Evolutionary conservation across 352 stramenopile genomes (phyloP).

Genomic region (Albugo laibachii): DNA sequence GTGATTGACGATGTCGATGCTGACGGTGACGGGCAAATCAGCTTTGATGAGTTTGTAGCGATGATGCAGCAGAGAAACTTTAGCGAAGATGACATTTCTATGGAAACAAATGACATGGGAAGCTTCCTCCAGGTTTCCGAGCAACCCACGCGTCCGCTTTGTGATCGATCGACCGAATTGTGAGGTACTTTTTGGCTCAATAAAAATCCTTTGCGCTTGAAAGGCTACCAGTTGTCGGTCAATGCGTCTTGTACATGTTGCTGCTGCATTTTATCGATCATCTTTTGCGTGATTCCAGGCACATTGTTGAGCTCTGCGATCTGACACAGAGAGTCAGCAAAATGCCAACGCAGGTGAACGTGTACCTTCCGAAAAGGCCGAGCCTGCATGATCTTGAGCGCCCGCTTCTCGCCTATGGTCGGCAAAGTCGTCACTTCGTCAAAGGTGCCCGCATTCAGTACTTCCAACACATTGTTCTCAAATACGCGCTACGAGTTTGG

Average conservation of each 20-base stretch:
- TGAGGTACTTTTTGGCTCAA: too few species aligned
- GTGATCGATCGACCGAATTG: too few species aligned
- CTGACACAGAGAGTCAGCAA: background rate
- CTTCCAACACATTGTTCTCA: constrained; percentile 22
- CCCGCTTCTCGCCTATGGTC: constrained; percentile 29
- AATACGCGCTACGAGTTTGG: constrained; percentile 11
- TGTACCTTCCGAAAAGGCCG: constrained; percentile 22
- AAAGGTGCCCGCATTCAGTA: constrained; percentile 22
- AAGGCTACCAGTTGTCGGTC: too few species aligned
- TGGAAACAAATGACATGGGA: too few species aligned
- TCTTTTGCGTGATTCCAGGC: background rate
- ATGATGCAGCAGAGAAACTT: constrained; percentile 82
- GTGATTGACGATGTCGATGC: constrained; percentile 83
- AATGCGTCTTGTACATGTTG: too few species aligned
- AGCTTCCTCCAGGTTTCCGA: too few species aligned
- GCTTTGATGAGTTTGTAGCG: constrained; percentile 83
- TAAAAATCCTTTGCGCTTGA: too few species aligned
- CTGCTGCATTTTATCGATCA: background rate
- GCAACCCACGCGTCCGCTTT: too few species aligned
- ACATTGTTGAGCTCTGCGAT: background rate
- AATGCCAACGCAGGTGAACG: too few species aligned
- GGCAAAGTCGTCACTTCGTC: constrained; percentile 22
- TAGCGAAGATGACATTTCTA: constrained; percentile 22
- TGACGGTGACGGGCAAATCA: constrained; percentile 82
- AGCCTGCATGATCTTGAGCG: constrained; percentile 17